A percentile compares a stretch with the other conserved stretches of the same genome.
Conservation (phyloP, 306 rosid species). For the Mimosa bimucronata region DNA sequence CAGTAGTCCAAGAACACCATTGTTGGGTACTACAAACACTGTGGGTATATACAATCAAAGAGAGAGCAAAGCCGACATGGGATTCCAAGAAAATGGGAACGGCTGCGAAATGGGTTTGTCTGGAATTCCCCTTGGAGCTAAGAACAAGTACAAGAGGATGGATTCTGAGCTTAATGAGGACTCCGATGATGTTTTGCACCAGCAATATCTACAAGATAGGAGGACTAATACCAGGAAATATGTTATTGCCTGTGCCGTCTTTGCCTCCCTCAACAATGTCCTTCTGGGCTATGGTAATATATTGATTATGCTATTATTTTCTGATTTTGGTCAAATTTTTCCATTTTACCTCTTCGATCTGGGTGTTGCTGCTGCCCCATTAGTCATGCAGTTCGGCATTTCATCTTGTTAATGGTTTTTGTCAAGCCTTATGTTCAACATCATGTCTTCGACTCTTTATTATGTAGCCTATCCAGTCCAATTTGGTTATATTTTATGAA, state of each 20-base stretch:
- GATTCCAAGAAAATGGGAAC: slow-evolving; percentile 67
- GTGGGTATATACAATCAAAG: background rate
- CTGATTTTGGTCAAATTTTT: slow-evolving; percentile 12
- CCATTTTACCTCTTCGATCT: background rate
- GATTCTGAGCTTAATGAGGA: slow-evolving; percentile 57
- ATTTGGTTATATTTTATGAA: slow-evolving; percentile 10
- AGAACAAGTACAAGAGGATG: slow-evolving; percentile 85
- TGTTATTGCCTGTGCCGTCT: slow-evolving; percentile 85
- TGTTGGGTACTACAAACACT: slow-evolving; percentile 19
- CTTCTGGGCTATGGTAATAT: slow-evolving; percentile 92
- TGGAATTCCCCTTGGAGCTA: slow-evolving; percentile 66
- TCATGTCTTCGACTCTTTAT: slow-evolving; percentile 17
- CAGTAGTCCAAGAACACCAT: slow-evolving; percentile 30
- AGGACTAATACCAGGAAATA: slow-evolving; percentile 60
- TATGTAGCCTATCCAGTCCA: slow-evolving; percentile 11
- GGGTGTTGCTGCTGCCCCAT: slow-evolving; percentile 2
- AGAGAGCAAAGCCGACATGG: slow-evolving; percentile 48
- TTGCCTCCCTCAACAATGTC: slow-evolving; percentile 94
- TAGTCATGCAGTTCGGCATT: slow-evolving; percentile 23
- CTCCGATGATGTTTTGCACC: slow-evolving; percentile 53
- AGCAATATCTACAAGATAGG: slow-evolving; percentile 44
- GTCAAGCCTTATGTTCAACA: background rate
- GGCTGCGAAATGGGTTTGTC: slow-evolving; percentile 70
- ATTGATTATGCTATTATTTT: slow-evolving; percentile 26
- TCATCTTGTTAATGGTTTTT: slow-evolving; percentile 19